These are phyloP conservation scores for Suhomyces xylopsoci DNA, from an alignment of 805 yeast species.

Conservation along the genomic window DNA sequence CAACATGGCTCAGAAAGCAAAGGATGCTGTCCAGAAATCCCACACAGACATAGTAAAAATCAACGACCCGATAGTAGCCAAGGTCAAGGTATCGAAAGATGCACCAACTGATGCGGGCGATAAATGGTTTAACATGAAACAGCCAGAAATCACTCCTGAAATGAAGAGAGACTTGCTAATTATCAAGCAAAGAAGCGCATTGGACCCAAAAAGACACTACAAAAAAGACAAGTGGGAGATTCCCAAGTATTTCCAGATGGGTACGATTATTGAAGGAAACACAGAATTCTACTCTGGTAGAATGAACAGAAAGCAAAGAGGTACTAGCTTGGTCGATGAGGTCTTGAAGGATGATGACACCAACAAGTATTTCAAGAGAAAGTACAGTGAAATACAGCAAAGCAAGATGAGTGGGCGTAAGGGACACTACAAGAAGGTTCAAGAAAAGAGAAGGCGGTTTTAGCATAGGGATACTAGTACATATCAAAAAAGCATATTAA, in stretches of 20 bases:
- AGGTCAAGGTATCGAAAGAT: constrained; percentile 13
- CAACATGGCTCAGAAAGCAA: constrained; percentile 10
- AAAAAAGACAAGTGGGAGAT: constrained; percentile 77
- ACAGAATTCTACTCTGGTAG: constrained; percentile 73
- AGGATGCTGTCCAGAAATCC: constrained; percentile 12
- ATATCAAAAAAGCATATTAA: neutral
- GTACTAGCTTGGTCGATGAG: constrained; percentile 77
- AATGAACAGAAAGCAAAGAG: constrained; percentile 67
- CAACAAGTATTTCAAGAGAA: constrained; percentile 77
- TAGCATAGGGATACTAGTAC: constrained; percentile 12
- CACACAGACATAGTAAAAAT: constrained; percentile 28
- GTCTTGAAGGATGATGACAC: constrained; percentile 70
- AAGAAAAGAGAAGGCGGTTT: constrained; percentile 56
- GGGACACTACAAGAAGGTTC: constrained; percentile 59
- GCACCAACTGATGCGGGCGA: constrained; percentile 42
- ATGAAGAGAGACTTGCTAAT: constrained; percentile 74
- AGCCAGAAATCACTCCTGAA: constrained; percentile 67
- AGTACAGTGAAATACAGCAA: constrained; percentile 75
- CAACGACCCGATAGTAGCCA: constrained; percentile 45
- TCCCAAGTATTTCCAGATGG: constrained; percentile 82
- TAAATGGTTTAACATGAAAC: constrained; percentile 80
- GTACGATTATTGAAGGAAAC: constrained; percentile 81
- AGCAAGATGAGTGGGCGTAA: constrained; percentile 62
- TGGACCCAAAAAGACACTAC: constrained; percentile 95
- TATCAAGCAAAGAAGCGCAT: constrained; percentile 80